Percentiles rank a stretch among this genome's conserved stretches.
phyloP scores from a whole-genome alignment of 176 grass and related monocot species.

The Phoenix dactylifera region DNA sequence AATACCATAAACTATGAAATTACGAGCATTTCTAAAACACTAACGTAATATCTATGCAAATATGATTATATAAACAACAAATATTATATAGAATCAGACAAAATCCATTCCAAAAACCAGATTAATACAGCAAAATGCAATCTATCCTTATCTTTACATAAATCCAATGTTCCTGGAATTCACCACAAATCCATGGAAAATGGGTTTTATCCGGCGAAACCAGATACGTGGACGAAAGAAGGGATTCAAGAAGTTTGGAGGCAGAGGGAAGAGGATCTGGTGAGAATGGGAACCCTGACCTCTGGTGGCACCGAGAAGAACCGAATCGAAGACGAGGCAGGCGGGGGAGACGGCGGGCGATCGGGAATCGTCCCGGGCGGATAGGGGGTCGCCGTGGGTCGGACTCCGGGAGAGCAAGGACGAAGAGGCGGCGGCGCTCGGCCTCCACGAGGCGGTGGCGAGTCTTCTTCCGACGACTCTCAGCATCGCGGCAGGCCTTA shows the following conservation, averaged over 20 bases:
- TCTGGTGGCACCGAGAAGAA: slow-evolving; percentile 8
- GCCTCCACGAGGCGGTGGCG: slow-evolving; percentile 5
- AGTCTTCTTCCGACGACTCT: slow-evolving; percentile 16
- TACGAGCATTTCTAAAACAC: too few species aligned
- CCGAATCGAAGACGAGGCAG: slow-evolving; percentile 4
- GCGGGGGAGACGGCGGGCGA: not conserved
- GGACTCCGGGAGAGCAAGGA: slow-evolving; percentile 16
- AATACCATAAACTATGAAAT: too few species aligned
- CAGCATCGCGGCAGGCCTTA: too few species aligned
- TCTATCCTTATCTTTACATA: too few species aligned
- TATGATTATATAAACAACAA: too few species aligned
- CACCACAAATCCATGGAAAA: too few species aligned
- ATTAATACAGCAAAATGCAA: too few species aligned
- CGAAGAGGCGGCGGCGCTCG: slow-evolving; percentile 11
- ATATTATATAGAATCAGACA: too few species aligned
- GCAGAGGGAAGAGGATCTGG: not conserved
- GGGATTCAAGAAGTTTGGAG: not conserved
- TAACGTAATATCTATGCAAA: too few species aligned
- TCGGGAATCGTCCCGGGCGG: slow-evolving; percentile 1
- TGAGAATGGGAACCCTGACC: not conserved
- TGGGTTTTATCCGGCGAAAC: not conserved
- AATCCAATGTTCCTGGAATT: too few species aligned
- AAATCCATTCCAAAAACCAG: too few species aligned
- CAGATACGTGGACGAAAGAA: not conserved
- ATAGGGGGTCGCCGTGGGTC: slow-evolving; percentile 14